Evolutionary conservation across 2,329 filamentous ascomycete genomes (phyloP), one percentile per base, ranked within the genome.

Genomic region (Fusarium albosuccineum): DNA sequence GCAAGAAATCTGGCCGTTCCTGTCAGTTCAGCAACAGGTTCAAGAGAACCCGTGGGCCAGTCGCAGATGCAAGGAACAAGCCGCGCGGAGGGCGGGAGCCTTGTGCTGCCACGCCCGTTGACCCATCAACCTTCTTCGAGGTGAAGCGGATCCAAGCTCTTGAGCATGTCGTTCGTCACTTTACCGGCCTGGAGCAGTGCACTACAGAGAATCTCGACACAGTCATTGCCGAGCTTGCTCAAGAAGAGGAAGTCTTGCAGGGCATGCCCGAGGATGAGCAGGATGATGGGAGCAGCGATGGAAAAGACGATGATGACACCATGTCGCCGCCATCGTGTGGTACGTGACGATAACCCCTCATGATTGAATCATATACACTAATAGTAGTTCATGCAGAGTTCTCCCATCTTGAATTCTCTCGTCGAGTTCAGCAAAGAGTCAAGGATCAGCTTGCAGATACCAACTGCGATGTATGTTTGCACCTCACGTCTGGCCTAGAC

Each of bases 151-250:
- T 73, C 14, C 48, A 60, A 7, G 44, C 56, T 4, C 54, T 71
- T 6, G 70, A 73, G 37, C 45, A 45, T 7, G 67, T 72, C 17
- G 64, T 64, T 3, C 59, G 46, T n/a, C 42, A 65, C 26, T 70
- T 62, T 16, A 67, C 70, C 3, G 64, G 70, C 9, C 44, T 71
- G 7, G 42, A 67, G 10, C 46, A 60, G 6, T 70, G 59, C 22
- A 60, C 33, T 34, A 60, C 37, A n/a, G 26, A 40, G 7, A 57
- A 50, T 13, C 41, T 71, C 2, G 39, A 70, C 8, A 33, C 29
- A 9, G 34, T 59, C 6, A 45, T 70, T 11, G 22, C 17, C 2
- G 39, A 50, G 3, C 17, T 55, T 39, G 26, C 9, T 1, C 45
- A 37, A 5, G 11, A 41, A 16, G 14, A 59, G 7, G 33, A 26